phyloP scores from a whole-genome alignment of 148 eudicot species.

The Talinum fruticosum region DNA sequence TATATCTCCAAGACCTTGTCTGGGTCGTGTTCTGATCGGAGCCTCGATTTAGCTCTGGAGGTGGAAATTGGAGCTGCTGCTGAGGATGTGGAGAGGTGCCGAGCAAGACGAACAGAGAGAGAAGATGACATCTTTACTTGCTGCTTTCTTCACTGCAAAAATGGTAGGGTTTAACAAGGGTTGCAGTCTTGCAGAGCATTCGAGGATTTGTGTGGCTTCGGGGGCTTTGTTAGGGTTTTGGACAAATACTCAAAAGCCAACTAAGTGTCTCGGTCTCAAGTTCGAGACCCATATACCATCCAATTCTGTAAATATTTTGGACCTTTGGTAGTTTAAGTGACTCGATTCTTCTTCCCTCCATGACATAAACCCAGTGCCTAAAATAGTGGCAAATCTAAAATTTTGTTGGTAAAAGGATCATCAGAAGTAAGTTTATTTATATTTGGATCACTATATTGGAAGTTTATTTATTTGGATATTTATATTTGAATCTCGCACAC shows the following conservation, averaged over 20 bases:
- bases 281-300: too few species aligned
- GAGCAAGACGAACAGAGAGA: constrained; percentile 20
- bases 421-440: too few species aligned
- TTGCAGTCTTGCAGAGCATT: background rate
- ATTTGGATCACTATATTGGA: too few species aligned
- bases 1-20: constrained; percentile 75
- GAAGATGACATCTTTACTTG: constrained; percentile 15
- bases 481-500: too few species aligned
- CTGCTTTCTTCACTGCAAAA: background rate
- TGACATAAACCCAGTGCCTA: too few species aligned
- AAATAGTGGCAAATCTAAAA: too few species aligned
- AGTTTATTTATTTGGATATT: too few species aligned
- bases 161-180: background rate
- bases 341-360: too few species aligned
- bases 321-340: too few species aligned
- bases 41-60: constrained; percentile 56
- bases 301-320: too few species aligned
- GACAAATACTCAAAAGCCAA: too few species aligned
- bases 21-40: constrained; percentile 55
- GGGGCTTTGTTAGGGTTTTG: constrained; percentile 4
- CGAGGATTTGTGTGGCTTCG: background rate
- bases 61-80: constrained; percentile 33
- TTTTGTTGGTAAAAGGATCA: too few species aligned
- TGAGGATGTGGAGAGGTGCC: constrained; percentile 43
- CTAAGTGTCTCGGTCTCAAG: background rate